Evolutionary conservation across 148 eudicot species (phyloP), one percentile per base, ranked within the genome.

Genomic region (Amaranthus palmeri): DNA sequence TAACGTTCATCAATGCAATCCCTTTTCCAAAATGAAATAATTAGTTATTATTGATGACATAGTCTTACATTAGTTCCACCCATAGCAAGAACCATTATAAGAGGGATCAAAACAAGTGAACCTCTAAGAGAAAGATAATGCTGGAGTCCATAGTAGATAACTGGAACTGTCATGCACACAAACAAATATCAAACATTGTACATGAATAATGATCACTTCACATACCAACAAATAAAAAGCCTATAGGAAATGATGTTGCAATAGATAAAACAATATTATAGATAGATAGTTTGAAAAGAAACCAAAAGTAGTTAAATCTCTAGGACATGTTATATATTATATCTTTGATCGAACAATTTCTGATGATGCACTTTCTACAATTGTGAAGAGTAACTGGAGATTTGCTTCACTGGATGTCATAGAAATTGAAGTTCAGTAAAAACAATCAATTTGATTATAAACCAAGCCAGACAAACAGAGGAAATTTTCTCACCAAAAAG

Each of bases 11-110:
- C 65, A 59, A 67, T 13, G 36, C 55, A 58, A 51, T 47, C 10
- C 49, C 12, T 14, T 7, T n/a, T 65, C 14, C 12, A 3, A 44
- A 45, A 53, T 10, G 1, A 52, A 41, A 51, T 14, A 45, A 41
- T 5, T 15, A 43, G 4, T 36, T 8, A n/a, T 36, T 50, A 44
- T 40, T n/a, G n/a, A n/a, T n/a, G n/a, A n/a, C n/a, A n/a, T n/a
- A n/a, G n/a, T 60, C 96, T 89, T 81, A 95, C 98, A 82, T 95
- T 96, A 76, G 86, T 86, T 75, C 98, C 97, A 15, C 98, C 98
- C 97, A 95, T 95, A 62, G 84, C 80, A 65, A 97, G 98, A 50
- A 95, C 97, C 73, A 87, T 81, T 58, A 95, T 72, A 45, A 82
- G 72, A 74, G 98, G 98, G 70, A 89, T 81, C 74, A 95, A 84